Conservation (phyloP, 2,329 filamentous ascomycete species). For the Penicillium sp. region DNA sequence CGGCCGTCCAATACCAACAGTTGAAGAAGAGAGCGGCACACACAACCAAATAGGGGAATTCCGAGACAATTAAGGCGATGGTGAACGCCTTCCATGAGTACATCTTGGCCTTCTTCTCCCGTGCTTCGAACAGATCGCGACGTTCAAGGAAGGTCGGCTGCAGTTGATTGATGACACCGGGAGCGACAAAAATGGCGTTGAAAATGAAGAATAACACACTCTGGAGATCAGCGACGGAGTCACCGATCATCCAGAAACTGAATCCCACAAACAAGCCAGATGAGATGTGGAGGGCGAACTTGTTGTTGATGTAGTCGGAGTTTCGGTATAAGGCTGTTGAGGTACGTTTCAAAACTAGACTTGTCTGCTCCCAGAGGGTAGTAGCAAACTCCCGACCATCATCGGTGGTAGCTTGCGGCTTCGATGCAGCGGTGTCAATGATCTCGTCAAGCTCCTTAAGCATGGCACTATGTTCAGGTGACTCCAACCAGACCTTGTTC, state of each 20-base stretch:
- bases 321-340: constrained; percentile 66
- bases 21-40: constrained; percentile 65
- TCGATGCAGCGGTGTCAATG: constrained; percentile 46
- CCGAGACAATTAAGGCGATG: constrained; percentile 65
- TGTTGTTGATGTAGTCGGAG: constrained; percentile 64
- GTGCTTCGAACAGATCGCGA: constrained; percentile 62
- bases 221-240: constrained; percentile 64
- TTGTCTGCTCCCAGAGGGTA: constrained; percentile 60
- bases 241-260: constrained; percentile 66
- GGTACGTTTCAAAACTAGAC: constrained; percentile 63
- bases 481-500: constrained; percentile 69
- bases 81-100: constrained; percentile 74
- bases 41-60: constrained; percentile 66
- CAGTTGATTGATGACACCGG: constrained; percentile 47
- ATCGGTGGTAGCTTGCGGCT: constrained; percentile 45
- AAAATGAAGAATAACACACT: constrained; percentile 70
- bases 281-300: constrained; percentile 55
- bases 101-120: constrained; percentile 68
- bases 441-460: constrained; percentile 63
- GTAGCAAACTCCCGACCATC: constrained; percentile 62
- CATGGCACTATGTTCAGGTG: constrained; percentile 56
- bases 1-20: constrained; percentile 71
- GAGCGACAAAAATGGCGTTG: constrained; percentile 56
- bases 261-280: constrained; percentile 50
- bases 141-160: constrained; percentile 68